Percentiles rank a stretch among this genome's conserved stretches.
These are phyloP conservation scores for Diaporthe eres DNA, from an alignment of 2,329 filamentous ascomycete species.

Conservation along the genomic window DNA sequence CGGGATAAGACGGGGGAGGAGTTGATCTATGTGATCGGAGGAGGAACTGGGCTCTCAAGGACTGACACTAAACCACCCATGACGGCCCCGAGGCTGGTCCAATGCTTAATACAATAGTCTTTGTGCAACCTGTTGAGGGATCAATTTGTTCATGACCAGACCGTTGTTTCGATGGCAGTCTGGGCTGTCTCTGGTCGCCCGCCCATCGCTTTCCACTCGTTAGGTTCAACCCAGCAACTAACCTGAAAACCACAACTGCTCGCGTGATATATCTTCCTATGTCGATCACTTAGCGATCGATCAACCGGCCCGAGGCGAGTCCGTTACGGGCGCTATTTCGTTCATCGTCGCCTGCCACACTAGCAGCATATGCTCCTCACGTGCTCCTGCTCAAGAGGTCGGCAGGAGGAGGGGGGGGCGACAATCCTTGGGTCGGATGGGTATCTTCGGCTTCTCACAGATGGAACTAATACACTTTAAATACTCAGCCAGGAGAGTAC, in stretches of 20 bases:
- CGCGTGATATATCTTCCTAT: neutral
- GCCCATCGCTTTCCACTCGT: neutral
- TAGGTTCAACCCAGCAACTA: neutral
- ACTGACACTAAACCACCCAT: neutral
- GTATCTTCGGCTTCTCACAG: neutral
- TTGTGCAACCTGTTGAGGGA: neutral
- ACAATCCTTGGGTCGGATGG: neutral
- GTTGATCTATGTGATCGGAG: neutral
- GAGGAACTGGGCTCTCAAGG: neutral
- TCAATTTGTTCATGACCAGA: neutral
- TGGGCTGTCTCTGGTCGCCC: neutral
- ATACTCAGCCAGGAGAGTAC: too few relatives aligned
- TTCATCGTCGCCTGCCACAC: neutral
- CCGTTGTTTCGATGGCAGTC: neutral
- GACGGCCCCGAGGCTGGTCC: neutral
- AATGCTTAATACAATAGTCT: neutral
- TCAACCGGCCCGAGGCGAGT: conserved; percentile 29
- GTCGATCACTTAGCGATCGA: neutral
- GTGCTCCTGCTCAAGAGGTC: neutral
- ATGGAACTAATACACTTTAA: neutral
- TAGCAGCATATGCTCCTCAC: neutral
- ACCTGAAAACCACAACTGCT: conserved; percentile 7
- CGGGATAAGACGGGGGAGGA: neutral
- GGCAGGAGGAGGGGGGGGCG: neutral
- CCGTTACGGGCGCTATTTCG: neutral